Evolutionary conservation across 768 basidiomycete genomes (phyloP).

Genomic region (Macrolepiota albuminosa): DNA sequence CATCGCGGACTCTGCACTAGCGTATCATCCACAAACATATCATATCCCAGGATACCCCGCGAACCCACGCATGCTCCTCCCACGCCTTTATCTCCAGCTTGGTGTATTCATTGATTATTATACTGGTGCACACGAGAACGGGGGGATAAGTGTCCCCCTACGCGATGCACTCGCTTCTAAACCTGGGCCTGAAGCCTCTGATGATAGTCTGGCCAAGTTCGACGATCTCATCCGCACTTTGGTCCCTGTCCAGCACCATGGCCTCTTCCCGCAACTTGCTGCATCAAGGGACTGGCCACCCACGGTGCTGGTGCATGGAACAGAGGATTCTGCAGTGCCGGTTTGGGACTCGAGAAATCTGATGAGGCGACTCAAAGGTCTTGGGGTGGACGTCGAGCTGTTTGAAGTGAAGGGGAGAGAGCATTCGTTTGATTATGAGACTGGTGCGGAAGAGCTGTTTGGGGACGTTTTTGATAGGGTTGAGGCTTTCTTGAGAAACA

Average conservation of each 20-base stretch:
- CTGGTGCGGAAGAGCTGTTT: constrained; percentile 36
- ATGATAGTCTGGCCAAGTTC: constrained; percentile 4
- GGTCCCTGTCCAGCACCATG: constrained; percentile 25
- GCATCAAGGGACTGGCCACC: constrained; percentile 37
- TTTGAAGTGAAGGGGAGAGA: constrained; percentile 30
- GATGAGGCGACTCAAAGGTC: constrained; percentile 20
- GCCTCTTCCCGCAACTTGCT: constrained; percentile 43
- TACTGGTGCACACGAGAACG: constrained; percentile 41
- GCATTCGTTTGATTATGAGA: constrained; percentile 54
- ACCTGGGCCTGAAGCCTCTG: neutral
- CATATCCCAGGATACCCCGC: constrained; percentile 55
- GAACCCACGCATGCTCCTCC: constrained; percentile 56
- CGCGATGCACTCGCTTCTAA: constrained; percentile 18
- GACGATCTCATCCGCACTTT: constrained; percentile 7
- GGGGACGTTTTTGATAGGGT: constrained; percentile 32
- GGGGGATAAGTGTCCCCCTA: constrained; percentile 39
- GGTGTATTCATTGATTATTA: constrained; percentile 57
- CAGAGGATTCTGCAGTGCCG: constrained; percentile 41
- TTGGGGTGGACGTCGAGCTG: constrained; percentile 25
- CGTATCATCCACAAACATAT: constrained; percentile 40
- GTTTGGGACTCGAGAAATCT: constrained; percentile 36
- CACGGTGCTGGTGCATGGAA: constrained; percentile 44
- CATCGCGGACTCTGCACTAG: constrained; percentile 38
- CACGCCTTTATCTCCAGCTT: constrained; percentile 54
- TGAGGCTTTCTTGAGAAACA: constrained; percentile 27